Base-by-base conservation (phyloP, 1,284 basidiomycete species). In the Gomphus bonarii region DNA sequence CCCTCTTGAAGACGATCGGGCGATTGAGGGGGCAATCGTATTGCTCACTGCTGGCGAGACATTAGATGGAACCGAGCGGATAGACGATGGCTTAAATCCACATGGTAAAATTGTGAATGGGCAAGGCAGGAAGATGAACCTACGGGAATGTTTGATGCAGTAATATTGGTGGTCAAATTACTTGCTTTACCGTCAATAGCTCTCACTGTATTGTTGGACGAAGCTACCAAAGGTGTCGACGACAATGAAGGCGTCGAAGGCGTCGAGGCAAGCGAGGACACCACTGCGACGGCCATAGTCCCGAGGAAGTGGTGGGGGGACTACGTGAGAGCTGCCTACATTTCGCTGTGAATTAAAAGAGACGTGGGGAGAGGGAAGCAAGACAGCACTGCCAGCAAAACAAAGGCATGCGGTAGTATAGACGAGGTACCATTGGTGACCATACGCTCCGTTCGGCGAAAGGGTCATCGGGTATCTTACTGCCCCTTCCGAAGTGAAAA, bases 321-420 rank as follows among this genome's bases (percentile, higher is more conserved):
- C 30, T 43, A 22, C 42, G 42, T 44, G 58, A 51, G 33, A 51
- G 18, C 14, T 36, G 63, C 55, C 64, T 61, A 61, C 46, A 46
- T 36, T 33, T 59, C 60, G 63, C 33, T 59, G 54, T 62, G 62
- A 55, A 61, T 59, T 62, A 61, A 62, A 64, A 62, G 60, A 61
- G 60, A 58, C 59, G 67, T 68, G 68, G 59, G 63, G 61, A 25
- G 4, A 4, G 25, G 25, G 25, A 4, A 63, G 61, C 60, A 59
- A 53, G 55, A 57, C 64, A 63, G 54, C 61, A 53, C 58, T 62
- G 60, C 59, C 61, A 62, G 57, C 59, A 57, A 59, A 60, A 50
- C 54, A 47, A 48, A 54, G 35, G 48, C 55, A 53, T 38, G 48
- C 54, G 53, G 57, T 59, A 25, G 57, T 55, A 58, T 59, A 43